Percentiles rank a stretch among this genome's conserved stretches.
phyloP scores from a whole-genome alignment of 345 rosid genomes.

The Eutrema yunnanense region DNA sequence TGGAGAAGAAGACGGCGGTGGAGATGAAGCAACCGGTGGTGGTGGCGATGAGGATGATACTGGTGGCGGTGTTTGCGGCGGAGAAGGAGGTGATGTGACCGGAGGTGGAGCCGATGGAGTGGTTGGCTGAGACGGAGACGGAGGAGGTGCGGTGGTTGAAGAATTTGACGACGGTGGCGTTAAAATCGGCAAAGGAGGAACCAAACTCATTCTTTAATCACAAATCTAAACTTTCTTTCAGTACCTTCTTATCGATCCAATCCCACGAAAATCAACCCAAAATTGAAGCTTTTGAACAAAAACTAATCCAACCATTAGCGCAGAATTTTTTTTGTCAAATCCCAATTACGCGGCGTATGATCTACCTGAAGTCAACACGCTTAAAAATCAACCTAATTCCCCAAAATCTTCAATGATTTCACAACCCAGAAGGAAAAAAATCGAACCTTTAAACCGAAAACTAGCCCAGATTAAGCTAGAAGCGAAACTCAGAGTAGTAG shows the following conservation, averaged over 20 bases:
- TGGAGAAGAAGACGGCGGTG: slow-evolving; percentile 43
- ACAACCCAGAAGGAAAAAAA: slow-evolving; percentile 16
- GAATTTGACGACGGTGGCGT: slow-evolving; percentile 37
- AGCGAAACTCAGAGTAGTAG: neutral
- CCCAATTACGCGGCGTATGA: neutral
- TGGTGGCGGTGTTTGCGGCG: slow-evolving; percentile 44
- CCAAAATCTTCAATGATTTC: neutral
- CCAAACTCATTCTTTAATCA: slow-evolving; percentile 42
- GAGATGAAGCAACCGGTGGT: slow-evolving; percentile 37
- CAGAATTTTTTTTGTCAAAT: neutral
- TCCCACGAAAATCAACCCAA: neutral
- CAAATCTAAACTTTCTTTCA: neutral
- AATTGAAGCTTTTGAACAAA: slow-evolving; percentile 12
- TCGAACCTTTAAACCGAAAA: neutral
- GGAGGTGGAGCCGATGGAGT: slow-evolving; percentile 47
- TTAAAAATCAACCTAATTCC: neutral
- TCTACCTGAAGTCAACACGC: slow-evolving; percentile 9
- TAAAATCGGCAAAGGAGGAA: slow-evolving; percentile 40
- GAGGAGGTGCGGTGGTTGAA: slow-evolving; percentile 41
- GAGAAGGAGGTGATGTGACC: slow-evolving; percentile 35
- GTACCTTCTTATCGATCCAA: slow-evolving; percentile 12
- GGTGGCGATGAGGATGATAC: slow-evolving; percentile 36
- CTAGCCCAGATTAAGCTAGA: neutral
- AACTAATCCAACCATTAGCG: slow-evolving; percentile 3
- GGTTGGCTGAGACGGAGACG: slow-evolving; percentile 35